These are phyloP conservation scores for Botryobasidium botryosum DNA, from an alignment of 768 basidiomycete species.

Conservation along the genomic window DNA sequence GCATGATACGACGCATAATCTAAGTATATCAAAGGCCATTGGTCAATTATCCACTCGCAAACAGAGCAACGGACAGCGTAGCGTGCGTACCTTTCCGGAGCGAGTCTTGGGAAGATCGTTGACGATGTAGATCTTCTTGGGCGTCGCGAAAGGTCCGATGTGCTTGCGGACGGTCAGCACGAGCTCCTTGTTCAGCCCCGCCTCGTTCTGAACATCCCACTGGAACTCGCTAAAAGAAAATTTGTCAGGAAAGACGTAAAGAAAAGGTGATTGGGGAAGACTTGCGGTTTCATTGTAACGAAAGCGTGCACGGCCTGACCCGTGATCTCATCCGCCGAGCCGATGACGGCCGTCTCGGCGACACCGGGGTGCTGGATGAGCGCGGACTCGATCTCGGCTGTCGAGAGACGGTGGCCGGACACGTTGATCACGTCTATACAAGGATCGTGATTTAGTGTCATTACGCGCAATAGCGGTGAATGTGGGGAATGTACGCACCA, in stretches of 20 bases:
- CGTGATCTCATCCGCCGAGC: constrained; percentile 70
- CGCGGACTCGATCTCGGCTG: constrained; percentile 95
- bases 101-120: constrained; percentile 85
- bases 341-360: constrained; percentile 90
- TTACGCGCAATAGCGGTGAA: background rate
- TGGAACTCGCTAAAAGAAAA: constrained; percentile 49
- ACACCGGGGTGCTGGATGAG: constrained; percentile 89
- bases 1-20: constrained; percentile 92
- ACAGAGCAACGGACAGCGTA: background rate
- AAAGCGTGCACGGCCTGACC: constrained; percentile 92
- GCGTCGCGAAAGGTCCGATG: constrained; percentile 94
- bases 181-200: constrained; percentile 65
- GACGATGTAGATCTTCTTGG: constrained; percentile 80
- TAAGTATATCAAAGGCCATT: constrained; percentile 13
- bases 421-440: constrained; percentile 86
- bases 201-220: constrained; percentile 53
- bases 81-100: constrained; percentile 60
- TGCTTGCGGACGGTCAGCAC: constrained; percentile 91
- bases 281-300: constrained; percentile 85
- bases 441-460: background rate
- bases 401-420: constrained; percentile 90
- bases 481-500: constrained; percentile 31
- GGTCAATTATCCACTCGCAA: background rate
- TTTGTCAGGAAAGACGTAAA: background rate
- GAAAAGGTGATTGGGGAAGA: constrained; percentile 8